A percentile compares a stretch with the other conserved stretches of the same genome.
Evolutionary conservation across 83 land plant genomes (phyloP).

Genomic region (Diphasiastrum complanatum): DNA sequence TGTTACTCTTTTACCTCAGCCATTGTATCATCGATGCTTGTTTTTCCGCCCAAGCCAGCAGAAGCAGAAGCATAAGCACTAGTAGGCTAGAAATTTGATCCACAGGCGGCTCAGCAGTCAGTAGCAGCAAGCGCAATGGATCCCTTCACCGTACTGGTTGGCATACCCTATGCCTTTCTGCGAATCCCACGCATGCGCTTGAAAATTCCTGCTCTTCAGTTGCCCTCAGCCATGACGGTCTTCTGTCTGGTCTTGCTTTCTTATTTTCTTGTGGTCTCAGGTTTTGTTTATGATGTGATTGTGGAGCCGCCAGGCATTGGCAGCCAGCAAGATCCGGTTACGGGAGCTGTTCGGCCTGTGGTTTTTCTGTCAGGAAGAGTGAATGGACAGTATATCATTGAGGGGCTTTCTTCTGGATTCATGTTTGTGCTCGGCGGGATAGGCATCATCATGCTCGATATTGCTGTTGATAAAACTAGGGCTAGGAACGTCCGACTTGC

Average conservation of each 20-base stretch:
- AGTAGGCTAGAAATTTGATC: too few species aligned
- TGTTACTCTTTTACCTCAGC: too few species aligned
- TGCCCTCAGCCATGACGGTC: slow-evolving; percentile 83
- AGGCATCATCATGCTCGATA: slow-evolving; percentile 76
- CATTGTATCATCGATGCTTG: too few species aligned
- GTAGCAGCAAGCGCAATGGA: too few species aligned
- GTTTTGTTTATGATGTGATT: slow-evolving; percentile 87
- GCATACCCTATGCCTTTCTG: slow-evolving; percentile 48
- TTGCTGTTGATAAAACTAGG: slow-evolving; percentile 58
- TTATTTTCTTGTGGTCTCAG: slow-evolving; percentile 84
- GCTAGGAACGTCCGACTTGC: slow-evolving; percentile 57
- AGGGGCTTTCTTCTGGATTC: slow-evolving; percentile 90
- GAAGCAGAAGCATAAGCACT: too few species aligned
- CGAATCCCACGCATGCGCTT: slow-evolving; percentile 69
- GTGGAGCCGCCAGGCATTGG: slow-evolving; percentile 99
- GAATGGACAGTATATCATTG: slow-evolving; percentile 95
- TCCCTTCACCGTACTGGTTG: slow-evolving; percentile 43
- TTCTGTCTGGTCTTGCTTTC: slow-evolving; percentile 61
- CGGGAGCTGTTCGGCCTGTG: slow-evolving; percentile 78
- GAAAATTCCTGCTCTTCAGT: slow-evolving; percentile 51
- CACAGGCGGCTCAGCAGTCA: too few species aligned
- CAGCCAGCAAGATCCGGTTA: slow-evolving; percentile 74
- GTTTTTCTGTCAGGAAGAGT: slow-evolving; percentile 90
- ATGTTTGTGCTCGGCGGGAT: slow-evolving; percentile 92
- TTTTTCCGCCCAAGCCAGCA: too few species aligned